Evolutionary conservation across 2,329 filamentous ascomycete genomes (phyloP), one percentile per base, ranked within the genome.

Genomic region (Lachnellula cervina): DNA sequence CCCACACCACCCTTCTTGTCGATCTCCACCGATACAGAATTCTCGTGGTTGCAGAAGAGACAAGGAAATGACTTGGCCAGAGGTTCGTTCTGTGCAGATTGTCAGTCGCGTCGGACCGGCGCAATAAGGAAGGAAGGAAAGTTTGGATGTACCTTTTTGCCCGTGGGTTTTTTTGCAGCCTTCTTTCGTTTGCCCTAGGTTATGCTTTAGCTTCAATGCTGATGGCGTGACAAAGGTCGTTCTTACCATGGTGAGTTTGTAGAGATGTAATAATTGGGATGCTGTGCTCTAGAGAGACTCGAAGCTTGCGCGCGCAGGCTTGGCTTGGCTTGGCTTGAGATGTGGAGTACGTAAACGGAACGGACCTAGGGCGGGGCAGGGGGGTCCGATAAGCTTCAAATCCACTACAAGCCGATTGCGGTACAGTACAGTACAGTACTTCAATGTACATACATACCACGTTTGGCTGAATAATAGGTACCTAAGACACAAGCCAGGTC

Each of bases 31-130:
- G 84, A 81, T 51, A 99, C 89, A 0, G 92, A 90, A 63, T 90
- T 94, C 71, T 97, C 94, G 74, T 97, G 92, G 72, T 97, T 97
- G 80, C 94, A 99, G 76, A 99, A 99, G 46, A 99, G 85, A 71
- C 94, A 99, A 55, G 92, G 90, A 73, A 99, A 99, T n/a, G 84
- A 83, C 2, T 89, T 92, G 3, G 87, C 80, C 17, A 94, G 80
- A 42, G 84, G 82, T 65, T 92, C 88, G 70, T 81, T 75, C 85
- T 88, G 63, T 58, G 25, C 21, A 37, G 54, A 42, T 23, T 17
- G 34, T 54, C 42, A 59, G 37, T 49, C 38, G 49, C 48, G 42
- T 17, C 17, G 35, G 4, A 38, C 38, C 9, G 54, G 50, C 50
- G 45, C 54, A 51, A 42, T 19, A 28, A 46, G 21, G 25, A 11